Evolutionary conservation across 768 basidiomycete genomes (phyloP).

Genomic region (Trametes meyenii): DNA sequence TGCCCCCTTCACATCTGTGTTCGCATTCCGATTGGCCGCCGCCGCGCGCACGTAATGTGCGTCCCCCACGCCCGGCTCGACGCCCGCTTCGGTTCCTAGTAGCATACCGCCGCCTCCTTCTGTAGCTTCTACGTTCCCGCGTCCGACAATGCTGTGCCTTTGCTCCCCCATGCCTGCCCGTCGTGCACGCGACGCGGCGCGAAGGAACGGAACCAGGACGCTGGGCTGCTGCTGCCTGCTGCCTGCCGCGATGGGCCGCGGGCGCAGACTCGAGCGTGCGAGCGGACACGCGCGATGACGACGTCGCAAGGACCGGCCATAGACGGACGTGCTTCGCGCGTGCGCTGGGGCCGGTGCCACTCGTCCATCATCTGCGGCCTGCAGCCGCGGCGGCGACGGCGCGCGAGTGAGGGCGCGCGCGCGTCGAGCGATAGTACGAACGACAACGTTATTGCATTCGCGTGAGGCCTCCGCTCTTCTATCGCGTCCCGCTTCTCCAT

Average conservation of each 20-base stretch:
- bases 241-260: not conserved
- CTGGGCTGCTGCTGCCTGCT: not conserved
- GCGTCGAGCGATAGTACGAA: not conserved
- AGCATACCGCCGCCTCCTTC: constrained; percentile 8
- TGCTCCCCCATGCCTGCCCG: not conserved
- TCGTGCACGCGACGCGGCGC: not conserved
- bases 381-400: no score
- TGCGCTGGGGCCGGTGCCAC: not conserved
- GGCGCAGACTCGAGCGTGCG: not conserved
- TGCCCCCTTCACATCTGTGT: not conserved
- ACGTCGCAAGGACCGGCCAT: not conserved
- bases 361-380: no score
- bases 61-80: constrained; percentile 3
- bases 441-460: not conserved
- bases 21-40: not conserved
- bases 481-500: constrained; percentile 13
- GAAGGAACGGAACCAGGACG: not conserved
- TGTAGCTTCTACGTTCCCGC: constrained; percentile 14
- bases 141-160: constrained; percentile 14
- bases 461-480: constrained; percentile 13
- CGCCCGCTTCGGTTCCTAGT: constrained; percentile 16
- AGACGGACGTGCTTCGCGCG: not conserved
- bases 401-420: not conserved
- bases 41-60: not conserved
- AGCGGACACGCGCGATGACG: not conserved